A percentile compares a stretch with the other conserved stretches of the same genome.
Conservation (phyloP, 2,329 filamentous ascomycete genomes). For the Ophiostoma montium region DNA sequence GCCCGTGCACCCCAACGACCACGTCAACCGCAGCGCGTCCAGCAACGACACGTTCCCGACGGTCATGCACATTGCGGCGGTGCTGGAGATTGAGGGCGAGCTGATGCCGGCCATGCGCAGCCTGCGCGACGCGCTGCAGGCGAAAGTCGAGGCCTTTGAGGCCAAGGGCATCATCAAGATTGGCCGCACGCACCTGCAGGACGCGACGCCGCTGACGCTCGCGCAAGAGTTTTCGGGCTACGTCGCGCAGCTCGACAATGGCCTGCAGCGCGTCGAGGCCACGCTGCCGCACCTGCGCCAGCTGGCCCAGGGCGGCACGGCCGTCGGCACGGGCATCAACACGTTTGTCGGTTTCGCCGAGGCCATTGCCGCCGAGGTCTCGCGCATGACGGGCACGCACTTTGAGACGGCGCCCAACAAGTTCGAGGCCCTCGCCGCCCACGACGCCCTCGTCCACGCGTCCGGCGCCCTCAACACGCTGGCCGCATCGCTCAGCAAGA, state of each 20-base stretch:
- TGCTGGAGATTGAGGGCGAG: conserved; percentile 77
- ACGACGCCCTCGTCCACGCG: conserved; percentile 91
- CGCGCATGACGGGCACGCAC: conserved; percentile 79
- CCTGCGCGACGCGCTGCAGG: conserved; percentile 70
- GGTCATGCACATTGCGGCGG: conserved; percentile 98
- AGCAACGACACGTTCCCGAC: conserved; percentile 99
- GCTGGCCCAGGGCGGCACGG: conserved; percentile 89
- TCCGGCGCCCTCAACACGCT: conserved; percentile 89
- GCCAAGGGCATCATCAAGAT: conserved; percentile 93
- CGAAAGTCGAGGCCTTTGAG: conserved; percentile 80
- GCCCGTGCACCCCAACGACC: conserved; percentile 97
- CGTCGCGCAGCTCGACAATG: conserved; percentile 82
- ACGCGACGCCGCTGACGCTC: conserved; percentile 88
- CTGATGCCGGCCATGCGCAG: conserved; percentile 72
- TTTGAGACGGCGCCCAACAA: conserved; percentile 98
- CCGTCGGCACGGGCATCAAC: conserved; percentile 94
- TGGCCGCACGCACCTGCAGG: conserved; percentile 91
- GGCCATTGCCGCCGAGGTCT: conserved; percentile 80
- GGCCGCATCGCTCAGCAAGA: conserved; percentile 86
- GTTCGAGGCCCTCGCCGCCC: conserved; percentile 90
- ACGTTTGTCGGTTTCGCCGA: conserved; percentile 94
- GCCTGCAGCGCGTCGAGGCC: conserved; percentile 74
- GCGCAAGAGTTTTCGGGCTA: conserved; percentile 98
- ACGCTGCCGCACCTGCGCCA: conserved; percentile 72
- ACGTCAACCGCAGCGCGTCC: conserved; percentile 97